These are phyloP conservation scores for Fragaria vesca DNA, from an alignment of 306 rosid species.

Conservation along the genomic window DNA sequence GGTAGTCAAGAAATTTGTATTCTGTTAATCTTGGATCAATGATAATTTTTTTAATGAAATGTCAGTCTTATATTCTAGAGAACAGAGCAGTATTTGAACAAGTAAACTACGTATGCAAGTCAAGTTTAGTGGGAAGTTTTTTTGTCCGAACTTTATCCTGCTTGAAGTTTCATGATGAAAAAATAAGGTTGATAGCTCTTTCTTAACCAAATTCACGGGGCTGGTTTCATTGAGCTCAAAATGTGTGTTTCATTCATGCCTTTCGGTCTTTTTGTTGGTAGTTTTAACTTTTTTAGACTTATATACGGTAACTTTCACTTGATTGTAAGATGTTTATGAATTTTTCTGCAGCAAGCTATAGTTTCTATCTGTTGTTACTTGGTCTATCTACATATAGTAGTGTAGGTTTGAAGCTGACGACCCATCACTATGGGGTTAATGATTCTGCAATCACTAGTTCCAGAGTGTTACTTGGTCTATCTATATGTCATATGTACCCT, in stretches of 20 bases:
- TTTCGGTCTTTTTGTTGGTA: not conserved
- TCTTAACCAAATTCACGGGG: not conserved
- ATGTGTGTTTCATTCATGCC: not conserved
- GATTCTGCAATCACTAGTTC: constrained; percentile 8
- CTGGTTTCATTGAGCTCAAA: not conserved
- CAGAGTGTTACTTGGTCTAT: not conserved
- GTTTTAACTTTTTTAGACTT: not conserved
- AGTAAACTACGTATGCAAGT: not conserved
- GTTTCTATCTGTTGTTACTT: not conserved
- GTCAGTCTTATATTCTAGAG: not conserved
- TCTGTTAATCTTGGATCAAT: not conserved
- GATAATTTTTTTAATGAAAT: not conserved
- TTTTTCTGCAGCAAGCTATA: not conserved
- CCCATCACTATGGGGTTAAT: not conserved
- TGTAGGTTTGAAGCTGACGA: not conserved
- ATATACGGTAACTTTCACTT: not conserved
- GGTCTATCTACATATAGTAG: not conserved
- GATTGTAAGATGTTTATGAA: not conserved
- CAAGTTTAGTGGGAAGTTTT: not conserved
- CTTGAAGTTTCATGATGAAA: not conserved
- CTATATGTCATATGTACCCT: not conserved
- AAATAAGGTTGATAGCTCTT: not conserved
- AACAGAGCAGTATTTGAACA: not conserved
- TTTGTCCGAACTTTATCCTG: not conserved
- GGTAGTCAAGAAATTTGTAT: not conserved